These are phyloP conservation scores for Porodaedalea pini DNA, from an alignment of 1,284 basidiomycete genomes.

Conservation along the genomic window DNA sequence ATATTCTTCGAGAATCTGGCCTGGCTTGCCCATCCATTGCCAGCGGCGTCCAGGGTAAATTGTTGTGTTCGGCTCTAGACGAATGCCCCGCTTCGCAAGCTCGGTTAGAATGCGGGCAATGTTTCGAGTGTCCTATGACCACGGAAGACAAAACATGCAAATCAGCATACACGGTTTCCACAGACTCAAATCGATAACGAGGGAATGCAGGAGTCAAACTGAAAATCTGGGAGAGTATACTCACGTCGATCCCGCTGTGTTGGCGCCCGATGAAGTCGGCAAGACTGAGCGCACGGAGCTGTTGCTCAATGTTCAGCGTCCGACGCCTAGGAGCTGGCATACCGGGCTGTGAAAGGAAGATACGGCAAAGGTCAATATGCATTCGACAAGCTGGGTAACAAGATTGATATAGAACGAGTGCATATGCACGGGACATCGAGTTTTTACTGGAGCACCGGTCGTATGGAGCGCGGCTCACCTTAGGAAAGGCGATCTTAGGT, in stretches of 20 bases:
- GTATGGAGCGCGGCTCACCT: slow-evolving; percentile 3
- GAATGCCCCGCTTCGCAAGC: slow-evolving; percentile 62
- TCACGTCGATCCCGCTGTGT: slow-evolving; percentile 85
- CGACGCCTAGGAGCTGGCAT: slow-evolving; percentile 26
- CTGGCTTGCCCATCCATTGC: slow-evolving; percentile 78
- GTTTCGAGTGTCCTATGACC: slow-evolving; percentile 77
- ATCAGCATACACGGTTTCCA: slow-evolving; percentile 13
- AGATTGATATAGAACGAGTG: background rate
- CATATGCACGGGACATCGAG: background rate
- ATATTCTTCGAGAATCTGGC: slow-evolving; percentile 58
- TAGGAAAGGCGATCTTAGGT: slow-evolving; percentile 14
- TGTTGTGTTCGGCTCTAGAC: slow-evolving; percentile 67
- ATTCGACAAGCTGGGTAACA: background rate
- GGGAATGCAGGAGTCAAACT: slow-evolving; percentile 2
- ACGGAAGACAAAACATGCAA: background rate
- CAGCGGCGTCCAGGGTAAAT: slow-evolving; percentile 68
- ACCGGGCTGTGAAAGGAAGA: slow-evolving; percentile 1
- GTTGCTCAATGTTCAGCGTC: slow-evolving; percentile 59
- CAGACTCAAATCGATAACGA: slow-evolving; percentile 13
- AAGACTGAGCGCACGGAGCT: slow-evolving; percentile 56
- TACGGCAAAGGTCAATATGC: background rate
- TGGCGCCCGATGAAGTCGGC: slow-evolving; percentile 73
- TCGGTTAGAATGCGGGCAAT: slow-evolving; percentile 75
- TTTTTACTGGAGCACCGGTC: background rate
- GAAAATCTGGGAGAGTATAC: slow-evolving; percentile 33